Conservation (phyloP, 2,329 filamentous ascomycete genomes). For the Fusarium torreyae region DNA sequence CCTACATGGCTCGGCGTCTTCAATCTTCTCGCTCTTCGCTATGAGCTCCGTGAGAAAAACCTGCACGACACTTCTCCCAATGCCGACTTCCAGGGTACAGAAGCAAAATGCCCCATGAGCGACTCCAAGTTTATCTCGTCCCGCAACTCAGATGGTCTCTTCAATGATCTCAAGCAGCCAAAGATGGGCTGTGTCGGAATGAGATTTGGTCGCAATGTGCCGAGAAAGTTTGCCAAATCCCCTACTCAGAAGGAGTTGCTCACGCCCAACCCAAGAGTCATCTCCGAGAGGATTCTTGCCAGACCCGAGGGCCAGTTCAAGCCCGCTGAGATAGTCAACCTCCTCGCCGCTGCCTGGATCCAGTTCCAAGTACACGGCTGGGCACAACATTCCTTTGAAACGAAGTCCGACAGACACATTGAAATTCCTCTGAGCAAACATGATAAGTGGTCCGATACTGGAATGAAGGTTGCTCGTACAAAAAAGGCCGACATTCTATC, state of each 20-base stretch:
- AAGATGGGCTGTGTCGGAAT: conserved; percentile 31
- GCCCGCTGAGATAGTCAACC: conserved; percentile 29
- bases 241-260: conserved; percentile 18
- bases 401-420: conserved; percentile 5
- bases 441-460: conserved; percentile 18
- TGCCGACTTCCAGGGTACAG: conserved; percentile 14
- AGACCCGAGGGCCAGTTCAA: conserved; percentile 32
- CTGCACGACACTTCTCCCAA: conserved; percentile 28
- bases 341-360: conserved; percentile 35
- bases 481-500: background rate
- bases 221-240: conserved; percentile 4
- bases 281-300: conserved; percentile 26
- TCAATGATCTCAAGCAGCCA: conserved; percentile 22
- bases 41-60: conserved; percentile 33
- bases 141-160: conserved; percentile 19
- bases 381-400: conserved; percentile 16
- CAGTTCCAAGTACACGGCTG: conserved; percentile 36
- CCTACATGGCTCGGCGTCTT: conserved; percentile 32
- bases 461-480: conserved; percentile 20
- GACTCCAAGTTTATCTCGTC: conserved; percentile 29
- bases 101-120: conserved; percentile 9
- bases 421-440: conserved; percentile 9
- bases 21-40: conserved; percentile 33
- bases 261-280: conserved; percentile 9
- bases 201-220: conserved; percentile 36